A percentile compares a stretch with the other conserved stretches of the same genome.
phyloP scores from a whole-genome alignment of 257 asterid species.

The Eustoma russellianum region DNA sequence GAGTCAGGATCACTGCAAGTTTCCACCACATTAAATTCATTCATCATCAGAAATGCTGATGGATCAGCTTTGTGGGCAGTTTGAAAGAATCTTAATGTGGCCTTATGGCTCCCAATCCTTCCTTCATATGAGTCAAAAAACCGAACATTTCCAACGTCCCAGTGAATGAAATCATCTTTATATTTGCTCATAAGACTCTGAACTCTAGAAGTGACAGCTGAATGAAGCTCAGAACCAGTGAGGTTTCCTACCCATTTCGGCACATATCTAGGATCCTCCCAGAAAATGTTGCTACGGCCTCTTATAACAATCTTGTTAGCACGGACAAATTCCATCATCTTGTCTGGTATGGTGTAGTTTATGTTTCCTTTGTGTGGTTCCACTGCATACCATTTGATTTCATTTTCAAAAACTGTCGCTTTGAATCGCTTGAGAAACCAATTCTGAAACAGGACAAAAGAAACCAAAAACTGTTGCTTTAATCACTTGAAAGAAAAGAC shows the following conservation, averaged over 20 bases:
- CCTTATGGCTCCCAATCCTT: conserved; percentile 35
- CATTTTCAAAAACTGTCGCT: conserved; percentile 51
- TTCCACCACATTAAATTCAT: conserved; percentile 49
- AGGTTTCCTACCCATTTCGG: conserved; percentile 44
- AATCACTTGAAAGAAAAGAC: background rate
- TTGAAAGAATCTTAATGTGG: conserved; percentile 29
- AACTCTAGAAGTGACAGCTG: conserved; percentile 31
- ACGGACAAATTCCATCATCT: conserved; percentile 37
- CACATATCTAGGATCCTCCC: conserved; percentile 32
- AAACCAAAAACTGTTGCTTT: background rate
- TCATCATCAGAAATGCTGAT: conserved; percentile 43
- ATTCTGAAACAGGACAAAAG: conserved; percentile 12
- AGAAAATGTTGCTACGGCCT: conserved; percentile 51
- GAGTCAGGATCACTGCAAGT: conserved; percentile 27
- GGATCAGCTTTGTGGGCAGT: conserved; percentile 40
- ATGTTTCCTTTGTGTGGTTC: conserved; percentile 34
- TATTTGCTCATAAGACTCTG: conserved; percentile 33
- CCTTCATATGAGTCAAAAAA: conserved; percentile 40
- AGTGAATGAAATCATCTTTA: conserved; percentile 45
- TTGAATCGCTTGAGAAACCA: conserved; percentile 53
- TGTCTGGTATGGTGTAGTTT: conserved; percentile 44
- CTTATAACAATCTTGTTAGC: conserved; percentile 32
- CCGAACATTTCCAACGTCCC: conserved; percentile 62
- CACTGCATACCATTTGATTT: conserved; percentile 53
- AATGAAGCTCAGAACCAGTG: conserved; percentile 18